A percentile compares a stretch with the other conserved stretches of the same genome.
Conservation (phyloP, 2,329 filamentous ascomycete species). For the Venturiaceae sp. region DNA sequence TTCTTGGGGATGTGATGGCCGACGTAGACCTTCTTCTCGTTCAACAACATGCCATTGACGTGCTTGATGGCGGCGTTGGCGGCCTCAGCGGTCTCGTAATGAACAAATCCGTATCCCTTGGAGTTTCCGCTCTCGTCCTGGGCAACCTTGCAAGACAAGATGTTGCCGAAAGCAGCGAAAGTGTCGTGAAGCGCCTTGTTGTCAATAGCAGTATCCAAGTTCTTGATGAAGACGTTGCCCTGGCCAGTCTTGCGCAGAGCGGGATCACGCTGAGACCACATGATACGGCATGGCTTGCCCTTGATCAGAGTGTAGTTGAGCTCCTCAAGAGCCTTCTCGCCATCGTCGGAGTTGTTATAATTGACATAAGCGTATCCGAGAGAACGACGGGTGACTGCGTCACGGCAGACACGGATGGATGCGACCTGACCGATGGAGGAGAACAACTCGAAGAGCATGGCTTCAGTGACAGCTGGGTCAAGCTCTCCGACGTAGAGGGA, state of each 20-base stretch:
- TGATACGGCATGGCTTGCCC: constrained; percentile 97
- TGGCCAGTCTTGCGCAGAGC: constrained; percentile 98
- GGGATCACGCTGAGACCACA: constrained; percentile 99
- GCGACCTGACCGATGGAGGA: constrained; percentile 98
- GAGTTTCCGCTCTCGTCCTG: constrained; percentile 95
- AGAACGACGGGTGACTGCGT: constrained; percentile 95
- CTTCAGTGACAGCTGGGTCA: constrained; percentile 94
- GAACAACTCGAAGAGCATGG: constrained; percentile 99
- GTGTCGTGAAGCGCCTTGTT: constrained; percentile 99
- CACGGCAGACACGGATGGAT: constrained; percentile 98
- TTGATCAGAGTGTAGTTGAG: constrained; percentile 99
- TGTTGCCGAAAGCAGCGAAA: constrained; percentile 96
- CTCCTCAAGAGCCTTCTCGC: constrained; percentile 97
- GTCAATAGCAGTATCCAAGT: constrained; percentile 95
- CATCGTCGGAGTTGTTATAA: constrained; percentile 95
- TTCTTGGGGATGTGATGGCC: constrained; percentile 99
- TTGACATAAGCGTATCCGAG: constrained; percentile 99
- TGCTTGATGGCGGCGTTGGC: constrained; percentile 97
- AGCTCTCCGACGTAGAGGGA: constrained; percentile 99
- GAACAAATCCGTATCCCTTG: constrained; percentile 98
- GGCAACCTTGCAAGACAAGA: constrained; percentile 98
- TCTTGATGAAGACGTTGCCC: constrained; percentile 99
- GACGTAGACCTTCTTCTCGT: constrained; percentile 99
- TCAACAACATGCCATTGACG: constrained; percentile 98
- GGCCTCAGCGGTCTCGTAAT: constrained; percentile 98